phyloP scores from a whole-genome alignment of 1,284 basidiomycete genomes.

The Testicularia cyperi region DNA sequence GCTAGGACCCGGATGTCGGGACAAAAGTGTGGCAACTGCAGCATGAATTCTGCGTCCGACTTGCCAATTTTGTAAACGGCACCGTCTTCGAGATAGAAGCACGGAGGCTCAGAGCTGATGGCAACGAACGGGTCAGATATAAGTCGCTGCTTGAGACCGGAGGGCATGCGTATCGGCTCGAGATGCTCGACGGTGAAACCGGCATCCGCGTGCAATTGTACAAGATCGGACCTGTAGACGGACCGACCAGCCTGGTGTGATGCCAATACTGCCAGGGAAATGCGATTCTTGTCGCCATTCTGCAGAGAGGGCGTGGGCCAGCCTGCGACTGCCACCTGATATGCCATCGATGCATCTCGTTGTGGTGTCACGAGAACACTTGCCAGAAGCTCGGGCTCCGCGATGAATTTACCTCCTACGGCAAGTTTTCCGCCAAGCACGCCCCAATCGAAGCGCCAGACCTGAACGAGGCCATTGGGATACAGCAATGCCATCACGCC shows the following conservation, averaged over 20 bases:
- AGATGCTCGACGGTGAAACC: constrained; percentile 7
- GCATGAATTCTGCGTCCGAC: constrained; percentile 4
- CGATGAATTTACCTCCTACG: constrained; percentile 26
- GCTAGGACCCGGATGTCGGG: constrained; percentile 17
- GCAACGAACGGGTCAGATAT: constrained; percentile 28
- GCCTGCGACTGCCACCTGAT: constrained; percentile 33
- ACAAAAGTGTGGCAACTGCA: constrained; percentile 31
- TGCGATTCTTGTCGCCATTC: constrained; percentile 4
- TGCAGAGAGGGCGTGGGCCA: constrained; percentile 7
- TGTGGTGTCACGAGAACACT: background rate
- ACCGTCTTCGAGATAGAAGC: constrained; percentile 34
- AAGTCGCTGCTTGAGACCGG: constrained; percentile 3
- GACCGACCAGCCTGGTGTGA: constrained; percentile 4
- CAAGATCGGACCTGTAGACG: too few species aligned
- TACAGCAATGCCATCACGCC: constrained; percentile 73
- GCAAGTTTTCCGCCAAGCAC: constrained; percentile 19
- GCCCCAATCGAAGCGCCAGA: constrained; percentile 66
- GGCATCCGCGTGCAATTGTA: too few species aligned
- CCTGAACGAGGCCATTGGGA: constrained; percentile 63
- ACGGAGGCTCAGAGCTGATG: constrained; percentile 1
- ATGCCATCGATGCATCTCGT: background rate
- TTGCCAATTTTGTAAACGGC: constrained; percentile 4
- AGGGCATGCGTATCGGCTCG: background rate
- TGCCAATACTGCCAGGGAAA: constrained; percentile 31
- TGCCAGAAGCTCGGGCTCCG: constrained; percentile 20